Evolutionary conservation across 495 filamentous ascomycete species (phyloP).

Genomic region (Neurospora africana): DNA sequence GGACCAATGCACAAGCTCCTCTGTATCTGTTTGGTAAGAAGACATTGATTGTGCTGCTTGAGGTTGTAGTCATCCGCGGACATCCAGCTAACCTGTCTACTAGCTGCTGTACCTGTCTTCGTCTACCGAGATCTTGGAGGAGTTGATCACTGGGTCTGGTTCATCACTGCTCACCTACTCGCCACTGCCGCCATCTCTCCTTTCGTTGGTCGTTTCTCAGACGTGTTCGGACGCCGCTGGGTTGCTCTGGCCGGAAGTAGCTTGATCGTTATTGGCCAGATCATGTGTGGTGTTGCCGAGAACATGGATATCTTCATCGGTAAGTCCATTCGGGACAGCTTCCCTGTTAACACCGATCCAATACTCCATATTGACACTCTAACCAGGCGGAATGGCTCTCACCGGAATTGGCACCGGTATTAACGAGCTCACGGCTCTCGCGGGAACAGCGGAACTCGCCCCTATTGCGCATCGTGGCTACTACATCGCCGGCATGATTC

Average conservation of each 20-base stretch:
- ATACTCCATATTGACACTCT: not conserved
- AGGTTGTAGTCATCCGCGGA: not conserved
- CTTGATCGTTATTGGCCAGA: conserved; percentile 55
- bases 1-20: conserved; percentile 18
- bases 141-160: conserved; percentile 60
- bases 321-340: conserved; percentile 17
- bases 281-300: conserved; percentile 51
- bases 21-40: conserved; percentile 18
- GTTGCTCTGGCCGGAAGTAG: conserved; percentile 51
- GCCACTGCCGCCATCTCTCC: conserved; percentile 58
- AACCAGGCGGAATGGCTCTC: conserved; percentile 16
- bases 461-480: conserved; percentile 56
- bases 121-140: conserved; percentile 60
- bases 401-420: conserved; percentile 5
- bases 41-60: not conserved
- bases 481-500: conserved; percentile 56
- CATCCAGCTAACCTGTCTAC: not conserved
- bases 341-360: no score
- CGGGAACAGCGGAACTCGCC: conserved; percentile 56
- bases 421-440: conserved; percentile 21
- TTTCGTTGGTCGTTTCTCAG: conserved; percentile 62
- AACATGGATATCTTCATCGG: conserved; percentile 62
- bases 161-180: conserved; percentile 58
- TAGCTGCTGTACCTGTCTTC: conserved; percentile 19
- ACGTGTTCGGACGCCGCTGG: conserved; percentile 57